These are phyloP conservation scores for Phytophthora kernoviae DNA, from an alignment of 352 stramenopile species.

Conservation along the genomic window DNA sequence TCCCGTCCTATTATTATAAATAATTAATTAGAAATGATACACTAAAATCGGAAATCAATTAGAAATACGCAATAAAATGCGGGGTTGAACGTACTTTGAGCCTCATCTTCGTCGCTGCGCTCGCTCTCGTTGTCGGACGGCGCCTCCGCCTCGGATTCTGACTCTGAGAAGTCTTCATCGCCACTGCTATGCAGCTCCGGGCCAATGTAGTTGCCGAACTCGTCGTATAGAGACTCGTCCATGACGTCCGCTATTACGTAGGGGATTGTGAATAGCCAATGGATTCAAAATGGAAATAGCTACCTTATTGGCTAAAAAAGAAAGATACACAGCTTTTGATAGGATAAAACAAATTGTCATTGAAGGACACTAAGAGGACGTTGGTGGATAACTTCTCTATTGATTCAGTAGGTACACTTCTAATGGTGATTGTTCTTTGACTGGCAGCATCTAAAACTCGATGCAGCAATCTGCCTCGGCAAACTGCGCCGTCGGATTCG, in stretches of 20 bases:
- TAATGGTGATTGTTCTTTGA: neutral
- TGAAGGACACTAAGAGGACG: neutral
- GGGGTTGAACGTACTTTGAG: neutral
- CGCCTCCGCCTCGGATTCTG: constrained; percentile 41
- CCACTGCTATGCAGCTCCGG: constrained; percentile 93
- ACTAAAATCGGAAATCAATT: neutral
- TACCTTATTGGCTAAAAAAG: constrained; percentile 19
- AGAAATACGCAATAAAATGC: neutral
- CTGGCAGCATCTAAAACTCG: no score
- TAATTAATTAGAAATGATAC: neutral
- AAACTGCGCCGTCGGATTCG: constrained; percentile 18
- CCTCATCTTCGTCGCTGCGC: constrained; percentile 20
- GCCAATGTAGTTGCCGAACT: constrained; percentile 99
- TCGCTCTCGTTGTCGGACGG: constrained; percentile 53
- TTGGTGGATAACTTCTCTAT: neutral
- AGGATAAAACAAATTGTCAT: neutral
- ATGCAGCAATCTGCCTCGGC: constrained; percentile 39
- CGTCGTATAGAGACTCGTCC: constrained; percentile 98
- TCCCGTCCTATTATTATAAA: neutral
- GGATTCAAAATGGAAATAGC: constrained; percentile 7
- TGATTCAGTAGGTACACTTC: constrained; percentile 2
- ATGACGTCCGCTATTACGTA: constrained; percentile 38
- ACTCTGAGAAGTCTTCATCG: constrained; percentile 62
- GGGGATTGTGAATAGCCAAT: constrained; percentile 6
- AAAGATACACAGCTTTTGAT: neutral